A percentile compares a stretch with the other conserved stretches of the same genome.
Conservation (phyloP, 257 asterid species). For the Rubia yunnanensis region DNA sequence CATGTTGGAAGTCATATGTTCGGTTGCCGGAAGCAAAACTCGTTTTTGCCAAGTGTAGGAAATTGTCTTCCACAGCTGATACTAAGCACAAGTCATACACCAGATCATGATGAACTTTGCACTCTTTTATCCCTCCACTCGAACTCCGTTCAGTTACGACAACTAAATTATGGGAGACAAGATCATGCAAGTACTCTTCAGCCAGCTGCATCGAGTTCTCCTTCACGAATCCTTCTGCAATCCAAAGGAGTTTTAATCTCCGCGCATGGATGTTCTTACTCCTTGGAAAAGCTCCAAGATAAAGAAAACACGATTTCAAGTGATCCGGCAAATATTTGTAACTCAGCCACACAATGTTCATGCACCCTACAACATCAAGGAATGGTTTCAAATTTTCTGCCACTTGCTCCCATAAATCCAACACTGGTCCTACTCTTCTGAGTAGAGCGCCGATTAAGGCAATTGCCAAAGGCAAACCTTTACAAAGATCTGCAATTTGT, state of each 20-base stretch:
- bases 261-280: neutral
- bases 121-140: neutral
- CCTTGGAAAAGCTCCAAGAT: neutral
- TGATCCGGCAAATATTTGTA: neutral
- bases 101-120: neutral
- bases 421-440: neutral
- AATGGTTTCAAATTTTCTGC: neutral
- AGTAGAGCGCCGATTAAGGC: neutral
- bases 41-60: neutral
- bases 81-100: neutral
- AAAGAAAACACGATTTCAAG: neutral
- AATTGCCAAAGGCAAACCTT: neutral
- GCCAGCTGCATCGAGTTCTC: neutral
- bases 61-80: neutral
- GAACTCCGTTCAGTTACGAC: neutral
- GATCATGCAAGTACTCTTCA: neutral
- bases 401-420: neutral
- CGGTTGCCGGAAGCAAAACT: neutral
- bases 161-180: neutral
- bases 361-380: neutral
- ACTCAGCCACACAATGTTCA: neutral
- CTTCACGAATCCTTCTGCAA: neutral
- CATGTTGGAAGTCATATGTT: neutral
- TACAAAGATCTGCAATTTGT: neutral
- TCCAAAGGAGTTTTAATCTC: neutral